These are phyloP conservation scores for Trebouxia gelatinosa DNA, from an alignment of 163 green algal species.

Conservation along the genomic window DNA sequence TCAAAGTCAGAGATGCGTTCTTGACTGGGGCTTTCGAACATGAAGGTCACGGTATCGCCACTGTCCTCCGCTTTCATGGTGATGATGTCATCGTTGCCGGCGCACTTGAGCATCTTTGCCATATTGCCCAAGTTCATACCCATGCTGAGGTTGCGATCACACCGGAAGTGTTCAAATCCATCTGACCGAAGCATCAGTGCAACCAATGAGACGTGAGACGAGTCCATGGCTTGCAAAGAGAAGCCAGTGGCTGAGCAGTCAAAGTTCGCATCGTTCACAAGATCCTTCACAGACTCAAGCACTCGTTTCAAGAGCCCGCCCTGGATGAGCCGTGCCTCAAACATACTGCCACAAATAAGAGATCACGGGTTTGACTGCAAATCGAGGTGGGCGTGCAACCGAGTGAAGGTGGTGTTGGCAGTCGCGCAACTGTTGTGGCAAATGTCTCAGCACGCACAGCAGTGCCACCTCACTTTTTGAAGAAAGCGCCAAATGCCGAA, in stretches of 20 bases:
- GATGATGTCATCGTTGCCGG: conserved; percentile 93
- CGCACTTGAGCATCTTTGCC: conserved; percentile 94
- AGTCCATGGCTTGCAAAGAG: conserved; percentile 96
- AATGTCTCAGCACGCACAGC: too few species aligned
- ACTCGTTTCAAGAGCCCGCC: conserved; percentile 91
- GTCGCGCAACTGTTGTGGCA: too few species aligned
- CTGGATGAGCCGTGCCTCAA: conserved; percentile 21
- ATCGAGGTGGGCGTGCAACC: too few species aligned
- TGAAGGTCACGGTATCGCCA: conserved; percentile 90
- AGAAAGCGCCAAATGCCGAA: too few species aligned
- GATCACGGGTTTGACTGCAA: too few species aligned
- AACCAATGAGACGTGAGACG: conserved; percentile 93
- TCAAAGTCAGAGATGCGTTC: conserved; percentile 97
- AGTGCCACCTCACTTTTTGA: too few species aligned
- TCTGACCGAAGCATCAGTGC: conserved; percentile 84
- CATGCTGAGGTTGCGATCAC: conserved; percentile 87
- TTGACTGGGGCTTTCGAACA: conserved; percentile 88
- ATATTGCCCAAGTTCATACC: conserved; percentile 95
- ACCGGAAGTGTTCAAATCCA: conserved; percentile 97
- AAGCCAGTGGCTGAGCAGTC: conserved; percentile 87
- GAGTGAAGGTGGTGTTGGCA: too few species aligned
- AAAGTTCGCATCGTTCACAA: conserved; percentile 98
- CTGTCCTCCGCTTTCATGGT: conserved; percentile 96
- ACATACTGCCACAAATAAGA: not conserved
- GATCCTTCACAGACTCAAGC: conserved; percentile 95